These are phyloP conservation scores for Neonothopanus nambi DNA, from an alignment of 1,284 basidiomycete species.

Conservation along the genomic window DNA sequence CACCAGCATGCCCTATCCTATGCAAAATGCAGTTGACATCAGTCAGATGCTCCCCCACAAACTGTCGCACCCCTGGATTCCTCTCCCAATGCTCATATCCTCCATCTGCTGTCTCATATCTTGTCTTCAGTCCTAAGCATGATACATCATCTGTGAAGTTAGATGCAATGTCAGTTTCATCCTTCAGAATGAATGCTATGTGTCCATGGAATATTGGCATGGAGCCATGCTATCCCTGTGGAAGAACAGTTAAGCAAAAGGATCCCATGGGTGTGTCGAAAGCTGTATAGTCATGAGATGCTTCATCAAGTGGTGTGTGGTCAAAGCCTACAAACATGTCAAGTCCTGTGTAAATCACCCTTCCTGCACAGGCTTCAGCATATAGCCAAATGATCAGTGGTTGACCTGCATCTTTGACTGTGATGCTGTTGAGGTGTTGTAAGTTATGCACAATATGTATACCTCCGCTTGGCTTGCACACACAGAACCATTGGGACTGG, in stretches of 20 bases:
- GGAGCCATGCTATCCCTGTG: background rate
- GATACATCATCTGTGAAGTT: slow-evolving; percentile 20
- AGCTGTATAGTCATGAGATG: background rate
- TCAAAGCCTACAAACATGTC: slow-evolving; percentile 1
- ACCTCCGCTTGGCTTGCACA: slow-evolving; percentile 40
- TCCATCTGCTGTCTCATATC: slow-evolving; percentile 8
- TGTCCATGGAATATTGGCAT: background rate
- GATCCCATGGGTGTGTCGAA: background rate
- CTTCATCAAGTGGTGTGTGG: no score
- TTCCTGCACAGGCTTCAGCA: background rate
- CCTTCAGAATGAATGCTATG: slow-evolving; percentile 1
- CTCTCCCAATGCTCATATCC: slow-evolving; percentile 17
- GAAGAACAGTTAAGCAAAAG: background rate
- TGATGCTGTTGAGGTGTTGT: slow-evolving; percentile 32
- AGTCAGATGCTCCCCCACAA: slow-evolving; percentile 24
- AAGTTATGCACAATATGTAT: slow-evolving; percentile 32
- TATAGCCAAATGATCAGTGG: slow-evolving; percentile 19
- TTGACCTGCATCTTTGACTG: slow-evolving; percentile 29
- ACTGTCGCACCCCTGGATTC: slow-evolving; percentile 24
- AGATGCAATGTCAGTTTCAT: slow-evolving; percentile 20
- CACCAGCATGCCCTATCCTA: slow-evolving; percentile 7
- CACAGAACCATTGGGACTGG: slow-evolving; percentile 38
- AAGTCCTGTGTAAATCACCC: background rate
- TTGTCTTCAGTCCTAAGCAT: slow-evolving; percentile 8
- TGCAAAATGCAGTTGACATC: slow-evolving; percentile 24